phyloP scores from a whole-genome alignment of 148 eudicot genomes.

The Amaranthus cruentus region DNA sequence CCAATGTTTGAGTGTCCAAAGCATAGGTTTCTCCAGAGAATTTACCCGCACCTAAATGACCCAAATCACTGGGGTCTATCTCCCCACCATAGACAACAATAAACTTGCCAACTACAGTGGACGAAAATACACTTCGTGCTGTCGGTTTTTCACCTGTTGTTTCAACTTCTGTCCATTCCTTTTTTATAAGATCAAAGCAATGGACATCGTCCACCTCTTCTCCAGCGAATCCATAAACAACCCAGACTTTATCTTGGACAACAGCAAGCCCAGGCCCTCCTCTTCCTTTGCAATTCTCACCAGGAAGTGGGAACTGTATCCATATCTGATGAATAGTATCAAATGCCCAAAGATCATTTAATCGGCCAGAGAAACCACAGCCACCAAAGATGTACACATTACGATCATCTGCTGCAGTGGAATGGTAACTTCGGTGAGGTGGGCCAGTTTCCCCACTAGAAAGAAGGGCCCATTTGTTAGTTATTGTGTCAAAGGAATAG shows the following conservation, averaged over 20 bases:
- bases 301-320: constrained; percentile 56
- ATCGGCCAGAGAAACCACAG: constrained; percentile 69
- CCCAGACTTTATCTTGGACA: constrained; percentile 65
- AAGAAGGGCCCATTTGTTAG: constrained; percentile 63
- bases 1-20: constrained; percentile 57
- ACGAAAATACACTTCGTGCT: constrained; percentile 75
- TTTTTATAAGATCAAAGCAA: constrained; percentile 45
- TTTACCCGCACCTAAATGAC: constrained; percentile 82
- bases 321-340: constrained; percentile 54
- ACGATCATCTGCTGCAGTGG: constrained; percentile 54
- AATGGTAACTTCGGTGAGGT: constrained; percentile 80
- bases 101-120: constrained; percentile 50
- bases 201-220: constrained; percentile 78
- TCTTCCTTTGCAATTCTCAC: constrained; percentile 68
- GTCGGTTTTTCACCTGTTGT: constrained; percentile 60
- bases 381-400: constrained; percentile 74
- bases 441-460: constrained; percentile 62
- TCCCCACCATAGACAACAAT: constrained; percentile 69
- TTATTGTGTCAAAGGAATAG: constrained; percentile 70
- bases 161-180: constrained; percentile 65
- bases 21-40: constrained; percentile 61
- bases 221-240: constrained; percentile 86
- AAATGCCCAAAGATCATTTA: constrained; percentile 85
- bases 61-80: constrained; percentile 88
- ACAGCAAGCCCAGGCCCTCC: constrained; percentile 85